Conservation (phyloP, 208 protist species). For the Trypanosomatidae sp. region DNA sequence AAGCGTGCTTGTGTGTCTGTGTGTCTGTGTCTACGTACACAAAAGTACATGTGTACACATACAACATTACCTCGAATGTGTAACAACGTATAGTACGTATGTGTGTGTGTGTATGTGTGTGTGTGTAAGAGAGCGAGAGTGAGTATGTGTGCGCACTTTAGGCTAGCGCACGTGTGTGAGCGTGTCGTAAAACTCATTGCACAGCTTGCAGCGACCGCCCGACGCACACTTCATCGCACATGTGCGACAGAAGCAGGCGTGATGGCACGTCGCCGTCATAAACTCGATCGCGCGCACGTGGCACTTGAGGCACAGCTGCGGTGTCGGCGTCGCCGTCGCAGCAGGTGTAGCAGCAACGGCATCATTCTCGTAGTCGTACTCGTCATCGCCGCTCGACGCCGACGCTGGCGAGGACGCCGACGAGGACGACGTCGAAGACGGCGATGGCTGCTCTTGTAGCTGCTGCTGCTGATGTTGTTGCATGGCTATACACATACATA, state of each 20-base stretch:
- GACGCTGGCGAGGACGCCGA: slow-evolving; percentile 3
- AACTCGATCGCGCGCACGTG: slow-evolving; percentile 36
- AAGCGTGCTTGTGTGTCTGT: too few species aligned
- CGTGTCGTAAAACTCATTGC: slow-evolving; percentile 48
- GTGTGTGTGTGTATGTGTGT: background rate
- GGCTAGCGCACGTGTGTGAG: slow-evolving; percentile 12
- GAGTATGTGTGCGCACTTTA: too few species aligned
- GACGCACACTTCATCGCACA: slow-evolving; percentile 87
- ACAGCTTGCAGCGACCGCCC: slow-evolving; percentile 78
- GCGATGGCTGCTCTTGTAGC: too few species aligned
- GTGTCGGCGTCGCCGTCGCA: background rate
- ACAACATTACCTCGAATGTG: too few species aligned
- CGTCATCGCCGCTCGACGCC: too few species aligned
- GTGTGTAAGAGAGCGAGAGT: too few species aligned
- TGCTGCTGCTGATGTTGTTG: too few species aligned
- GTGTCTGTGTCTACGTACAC: too few species aligned
- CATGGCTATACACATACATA: too few species aligned
- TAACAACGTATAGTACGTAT: slow-evolving; percentile 1
- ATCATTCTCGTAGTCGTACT: too few species aligned
- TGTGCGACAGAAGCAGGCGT: slow-evolving; percentile 59
- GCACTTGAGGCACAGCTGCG: slow-evolving; percentile 53
- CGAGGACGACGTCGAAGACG: slow-evolving; percentile 5
- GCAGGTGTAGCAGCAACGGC: too few species aligned
- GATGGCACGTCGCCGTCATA: slow-evolving; percentile 53
- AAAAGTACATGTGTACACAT: too few species aligned